Conservation (phyloP, 2,329 filamentous ascomycete species). For the Fusarium sp. region DNA sequence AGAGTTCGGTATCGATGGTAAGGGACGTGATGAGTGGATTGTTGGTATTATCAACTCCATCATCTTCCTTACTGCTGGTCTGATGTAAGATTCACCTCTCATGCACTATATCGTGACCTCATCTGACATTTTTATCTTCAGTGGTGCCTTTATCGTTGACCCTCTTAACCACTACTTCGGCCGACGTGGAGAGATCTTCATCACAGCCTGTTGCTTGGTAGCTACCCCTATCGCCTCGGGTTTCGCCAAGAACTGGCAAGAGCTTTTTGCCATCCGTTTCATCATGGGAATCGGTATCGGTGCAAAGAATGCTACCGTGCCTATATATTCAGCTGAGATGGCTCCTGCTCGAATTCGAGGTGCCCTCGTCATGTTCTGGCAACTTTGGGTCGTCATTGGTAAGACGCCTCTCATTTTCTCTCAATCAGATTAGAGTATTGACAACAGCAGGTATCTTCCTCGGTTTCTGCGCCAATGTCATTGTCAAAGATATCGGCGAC, state of each 20-base stretch:
- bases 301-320: slow-evolving; percentile 71
- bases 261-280: slow-evolving; percentile 73
- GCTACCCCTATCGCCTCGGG: slow-evolving; percentile 71
- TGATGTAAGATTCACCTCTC: not conserved
- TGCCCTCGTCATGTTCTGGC: slow-evolving; percentile 85
- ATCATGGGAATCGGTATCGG: slow-evolving; percentile 77
- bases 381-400: slow-evolving; percentile 71
- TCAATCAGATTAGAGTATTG: fast-evolving
- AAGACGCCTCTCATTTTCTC: fast-evolving
- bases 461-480: slow-evolving; percentile 55
- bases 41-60: slow-evolving; percentile 72
- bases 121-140: not conserved
- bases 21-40: slow-evolving; percentile 54
- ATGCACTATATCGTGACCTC: fast-evolving
- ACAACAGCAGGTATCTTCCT: slow-evolving; percentile 47
- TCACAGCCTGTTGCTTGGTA: slow-evolving; percentile 78
- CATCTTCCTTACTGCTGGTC: slow-evolving; percentile 48
- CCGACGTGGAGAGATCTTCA: slow-evolving; percentile 70
- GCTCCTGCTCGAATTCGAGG: slow-evolving; percentile 75
- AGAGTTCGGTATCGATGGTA: slow-evolving; percentile 52
- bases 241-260: slow-evolving; percentile 73
- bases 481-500: slow-evolving; percentile 40
- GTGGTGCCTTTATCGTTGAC: slow-evolving; percentile 59
- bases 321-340: slow-evolving; percentile 80
- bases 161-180: slow-evolving; percentile 63